Evolutionary conservation across 352 stramenopile species (phyloP), one percentile per base, ranked within the genome.

Genomic region (Phytophthora palmivora): DNA sequence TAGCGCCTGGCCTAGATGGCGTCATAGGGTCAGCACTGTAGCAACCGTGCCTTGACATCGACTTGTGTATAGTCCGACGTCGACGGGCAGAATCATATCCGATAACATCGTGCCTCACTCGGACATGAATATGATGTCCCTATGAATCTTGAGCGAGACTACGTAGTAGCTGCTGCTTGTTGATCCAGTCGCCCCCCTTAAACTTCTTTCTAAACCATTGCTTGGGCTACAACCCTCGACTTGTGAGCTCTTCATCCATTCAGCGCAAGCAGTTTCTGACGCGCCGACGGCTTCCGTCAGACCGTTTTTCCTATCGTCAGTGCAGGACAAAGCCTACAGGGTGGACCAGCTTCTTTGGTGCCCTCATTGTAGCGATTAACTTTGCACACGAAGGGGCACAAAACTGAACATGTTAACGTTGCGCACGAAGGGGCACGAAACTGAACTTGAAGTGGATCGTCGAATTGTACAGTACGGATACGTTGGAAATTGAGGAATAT

Each of bases 401-500:
- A 63, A 70, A 73, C 68, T 70, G 68, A 73, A 76, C 63, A 67
- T 70, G 68, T 28, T 28, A 28, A 28, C 24, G 3, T 28, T 28
- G 63, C 46, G 39, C 52, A 26, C 37, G 52, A 76, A 76, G 48
- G 44, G 63, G 33, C 63, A 73, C 44, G 41, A 63, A 70, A 73
- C 68, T 70, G 68, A 73, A 76, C 63, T 70, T 72, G 68, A 73
- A 70, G 63, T 51, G 33, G 11, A 28, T 62, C 61, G 62, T 75
- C 58, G 50, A 59, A 59, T 75, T 30, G 53, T 74, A 43, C 36
- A 43, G 26, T 52, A 52, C 47, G 7, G 32, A 14, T 38, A 19
- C 34, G 12, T 41, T 30, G 11, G 1, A 42, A 3, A 50, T 26
- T 12, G 24, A 34, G 10, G 30, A 34, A 32, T 8, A 4, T 8